phyloP scores from a whole-genome alignment of 805 yeast genomes.

The Candida montana region DNA sequence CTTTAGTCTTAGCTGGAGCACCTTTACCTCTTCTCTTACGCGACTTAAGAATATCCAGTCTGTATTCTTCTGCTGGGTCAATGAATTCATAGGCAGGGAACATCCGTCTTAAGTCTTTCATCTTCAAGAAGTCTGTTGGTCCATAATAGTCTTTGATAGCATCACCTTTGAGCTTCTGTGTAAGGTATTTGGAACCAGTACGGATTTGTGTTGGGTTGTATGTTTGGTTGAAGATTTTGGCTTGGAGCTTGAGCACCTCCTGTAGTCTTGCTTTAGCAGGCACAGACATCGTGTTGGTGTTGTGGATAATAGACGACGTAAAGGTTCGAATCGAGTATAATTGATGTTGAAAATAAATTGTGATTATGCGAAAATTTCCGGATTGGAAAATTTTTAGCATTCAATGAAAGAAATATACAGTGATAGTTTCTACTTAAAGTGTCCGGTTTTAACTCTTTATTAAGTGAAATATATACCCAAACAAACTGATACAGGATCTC shows the following conservation, averaged over 20 bases:
- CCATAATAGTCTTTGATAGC: conserved; percentile 70
- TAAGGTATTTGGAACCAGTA: conserved; percentile 68
- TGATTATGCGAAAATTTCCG: conserved; percentile 5
- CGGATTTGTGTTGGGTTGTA: conserved; percentile 63
- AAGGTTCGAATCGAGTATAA: too few relatives aligned
- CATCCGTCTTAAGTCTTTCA: conserved; percentile 51
- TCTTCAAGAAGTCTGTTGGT: conserved; percentile 60
- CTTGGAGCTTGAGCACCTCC: conserved; percentile 53
- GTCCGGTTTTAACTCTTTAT: conserved; percentile 5
- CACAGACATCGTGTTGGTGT: conserved; percentile 24
- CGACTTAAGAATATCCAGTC: conserved; percentile 37
- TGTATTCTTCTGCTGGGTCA: conserved; percentile 65
- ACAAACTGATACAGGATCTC: neutral
- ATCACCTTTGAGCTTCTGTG: conserved; percentile 68
- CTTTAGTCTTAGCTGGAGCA: conserved; percentile 73
- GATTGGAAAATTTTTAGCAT: neutral
- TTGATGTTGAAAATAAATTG: neutral
- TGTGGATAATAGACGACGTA: neutral
- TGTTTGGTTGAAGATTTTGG: conserved; percentile 62
- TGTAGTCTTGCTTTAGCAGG: conserved; percentile 41
- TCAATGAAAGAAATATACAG: neutral
- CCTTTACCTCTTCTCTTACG: conserved; percentile 86
- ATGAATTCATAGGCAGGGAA: conserved; percentile 45
- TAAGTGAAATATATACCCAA: conserved; percentile 2
- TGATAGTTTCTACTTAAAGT: neutral